These are phyloP conservation scores for Colletotrichum sp. DNA, from an alignment of 2,329 filamentous ascomycete species.

Conservation along the genomic window DNA sequence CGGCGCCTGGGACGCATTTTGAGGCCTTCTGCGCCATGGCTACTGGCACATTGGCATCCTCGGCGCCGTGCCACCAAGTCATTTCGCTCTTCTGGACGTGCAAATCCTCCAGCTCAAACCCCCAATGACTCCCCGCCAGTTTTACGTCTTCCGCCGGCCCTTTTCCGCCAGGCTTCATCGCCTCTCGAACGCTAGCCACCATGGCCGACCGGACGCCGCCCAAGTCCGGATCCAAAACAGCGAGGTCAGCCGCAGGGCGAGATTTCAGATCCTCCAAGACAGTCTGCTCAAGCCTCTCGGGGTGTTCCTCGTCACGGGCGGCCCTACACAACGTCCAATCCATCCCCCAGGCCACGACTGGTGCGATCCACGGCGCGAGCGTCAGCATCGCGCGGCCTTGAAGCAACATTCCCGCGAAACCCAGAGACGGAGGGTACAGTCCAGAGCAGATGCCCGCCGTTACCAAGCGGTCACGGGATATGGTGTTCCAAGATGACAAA, in stretches of 20 bases:
- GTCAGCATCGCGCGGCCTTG: constrained; percentile 26
- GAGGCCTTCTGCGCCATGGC: constrained; percentile 20
- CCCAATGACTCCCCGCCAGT: constrained; percentile 31
- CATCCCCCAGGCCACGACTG: constrained; percentile 26
- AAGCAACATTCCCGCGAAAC: constrained; percentile 27
- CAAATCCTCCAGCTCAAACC: constrained; percentile 34
- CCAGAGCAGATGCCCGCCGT: constrained; percentile 42
- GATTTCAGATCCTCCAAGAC: background rate
- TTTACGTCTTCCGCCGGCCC: constrained; percentile 31
- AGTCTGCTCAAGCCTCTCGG: background rate
- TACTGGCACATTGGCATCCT: constrained; percentile 36
- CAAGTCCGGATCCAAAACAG: constrained; percentile 24
- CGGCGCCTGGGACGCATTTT: background rate
- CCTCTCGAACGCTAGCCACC: constrained; percentile 20
- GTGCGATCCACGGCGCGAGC: constrained; percentile 23
- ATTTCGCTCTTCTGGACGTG: constrained; percentile 24
- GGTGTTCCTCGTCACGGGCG: constrained; percentile 10
- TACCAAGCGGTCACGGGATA: constrained; percentile 34
- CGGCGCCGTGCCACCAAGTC: constrained; percentile 36
- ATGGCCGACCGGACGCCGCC: constrained; percentile 31
- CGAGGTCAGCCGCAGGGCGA: background rate
- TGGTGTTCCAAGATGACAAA: constrained; percentile 35
- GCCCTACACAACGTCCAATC: constrained; percentile 24
- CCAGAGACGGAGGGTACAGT: constrained; percentile 39
- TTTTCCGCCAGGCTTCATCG: constrained; percentile 31